Evolutionary conservation across 345 rosid genomes (phyloP), one percentile per base, ranked within the genome.

Genomic region (Camelina neglecta): DNA sequence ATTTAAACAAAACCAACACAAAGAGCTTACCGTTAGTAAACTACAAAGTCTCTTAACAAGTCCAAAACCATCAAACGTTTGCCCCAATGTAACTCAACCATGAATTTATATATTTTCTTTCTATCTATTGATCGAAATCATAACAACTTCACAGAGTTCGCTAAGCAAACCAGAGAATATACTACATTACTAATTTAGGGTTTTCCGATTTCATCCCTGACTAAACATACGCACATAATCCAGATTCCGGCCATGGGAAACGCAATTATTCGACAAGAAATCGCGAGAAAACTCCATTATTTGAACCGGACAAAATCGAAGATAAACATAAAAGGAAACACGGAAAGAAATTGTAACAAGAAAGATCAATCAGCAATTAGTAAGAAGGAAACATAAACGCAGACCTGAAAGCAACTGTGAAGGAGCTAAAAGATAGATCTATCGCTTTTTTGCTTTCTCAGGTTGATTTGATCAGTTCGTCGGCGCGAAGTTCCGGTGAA

Each of bases 401-500:
- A 26, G 16, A 77, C 76, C 76, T 71, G 61, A 39, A 24, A 41
- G 60, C 8, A 57, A 57, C 38, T 20, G 61, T 1, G 56, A 65
- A 48, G 67, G 61, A 48, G 76, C 71, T 15, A 1, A 12, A 0
- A 57, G 75, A 56, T 0, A 57, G 75, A 56, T 71, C 76, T 56
- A 16, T 7, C 18, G 18, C 36, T 56, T 48, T 48, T 6, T 67
- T 48, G 49, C 9, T 67, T 44, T 58, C 60, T 36, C 4, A 72
- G 65, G 60, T 45, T 23, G 80, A 36, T 70, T 57, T 54, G 65
- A 76, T 61, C 26, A 24, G 38, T 3, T 8, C 75, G 63, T 75
- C 75, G 68, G 59, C 79, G 59, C 73, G 24, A 67, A 75, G 44
- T 41, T 13, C 73, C 74, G 74, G 69, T 68, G 54, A 50, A 39